Conservation (phyloP, 371 early-diverging fungal species). For the Mucor circinelloides region DNA sequence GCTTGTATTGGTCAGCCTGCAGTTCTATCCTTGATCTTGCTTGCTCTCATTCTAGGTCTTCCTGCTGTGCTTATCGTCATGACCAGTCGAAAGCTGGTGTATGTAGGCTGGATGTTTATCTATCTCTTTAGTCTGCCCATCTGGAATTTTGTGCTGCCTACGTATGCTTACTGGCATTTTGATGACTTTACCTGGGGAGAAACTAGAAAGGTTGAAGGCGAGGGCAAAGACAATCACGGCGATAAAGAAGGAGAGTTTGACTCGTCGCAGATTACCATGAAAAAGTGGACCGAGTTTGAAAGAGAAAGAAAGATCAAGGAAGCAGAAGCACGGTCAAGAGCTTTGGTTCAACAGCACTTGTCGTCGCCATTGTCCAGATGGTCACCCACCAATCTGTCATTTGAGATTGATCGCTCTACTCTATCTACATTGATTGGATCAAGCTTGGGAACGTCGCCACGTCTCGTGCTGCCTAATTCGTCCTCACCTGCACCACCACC, state of each 20-base stretch:
- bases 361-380: conserved; percentile 20
- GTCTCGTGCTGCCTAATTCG: not conserved
- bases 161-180: conserved; percentile 99
- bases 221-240: conserved; percentile 62
- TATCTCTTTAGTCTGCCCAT: conserved; percentile 93
- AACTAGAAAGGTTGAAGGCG: conserved; percentile 70
- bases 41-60: conserved; percentile 73
- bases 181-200: conserved; percentile 99
- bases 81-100: conserved; percentile 87
- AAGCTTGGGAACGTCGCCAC: conserved; percentile 9
- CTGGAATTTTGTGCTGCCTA: conserved; percentile 97
- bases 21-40: conserved; percentile 73
- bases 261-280: conserved; percentile 57
- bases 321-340: conserved; percentile 11
- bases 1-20: conserved; percentile 57
- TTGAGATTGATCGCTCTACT: conserved; percentile 25
- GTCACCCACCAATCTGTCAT: conserved; percentile 22
- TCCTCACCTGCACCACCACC: not conserved
- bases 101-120: conserved; percentile 95
- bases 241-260: conserved; percentile 81
- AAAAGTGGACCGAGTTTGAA: conserved; percentile 73
- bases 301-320: conserved; percentile 42
- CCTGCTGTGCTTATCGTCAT: conserved; percentile 90
- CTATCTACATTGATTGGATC: conserved; percentile 27
- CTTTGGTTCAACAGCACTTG: conserved; percentile 12